Percentiles rank a stretch among this genome's conserved stretches.
Evolutionary conservation across 768 basidiomycete species (phyloP).

Genomic region (Lactarius quietus): DNA sequence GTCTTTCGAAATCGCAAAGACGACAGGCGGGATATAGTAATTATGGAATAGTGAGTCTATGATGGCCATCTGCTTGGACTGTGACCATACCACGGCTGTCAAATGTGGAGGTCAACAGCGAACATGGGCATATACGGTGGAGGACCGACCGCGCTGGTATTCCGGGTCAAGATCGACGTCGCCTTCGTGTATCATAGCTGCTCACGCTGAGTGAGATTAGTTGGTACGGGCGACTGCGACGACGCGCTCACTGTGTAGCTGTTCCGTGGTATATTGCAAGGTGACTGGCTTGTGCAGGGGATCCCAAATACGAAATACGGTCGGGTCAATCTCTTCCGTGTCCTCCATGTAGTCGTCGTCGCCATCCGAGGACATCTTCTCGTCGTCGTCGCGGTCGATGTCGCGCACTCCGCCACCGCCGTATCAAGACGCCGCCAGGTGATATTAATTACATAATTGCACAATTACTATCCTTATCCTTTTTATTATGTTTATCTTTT

Average conservation of each 20-base stretch:
- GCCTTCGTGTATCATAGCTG: slow-evolving; percentile 65
- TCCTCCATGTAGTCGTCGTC: slow-evolving; percentile 19
- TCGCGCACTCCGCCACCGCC: not conserved
- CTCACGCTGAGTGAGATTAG: no score
- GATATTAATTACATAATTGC: slow-evolving; percentile 23
- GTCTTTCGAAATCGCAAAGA: slow-evolving; percentile 48
- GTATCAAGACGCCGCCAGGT: not conserved
- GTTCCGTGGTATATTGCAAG: slow-evolving; percentile 26
- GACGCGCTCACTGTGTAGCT: slow-evolving; percentile 29
- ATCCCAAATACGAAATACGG: slow-evolving; percentile 27
- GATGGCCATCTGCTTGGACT: slow-evolving; percentile 66
- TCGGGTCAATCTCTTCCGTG: slow-evolving; percentile 16
- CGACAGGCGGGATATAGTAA: slow-evolving; percentile 78
- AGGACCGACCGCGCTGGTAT: slow-evolving; percentile 62
- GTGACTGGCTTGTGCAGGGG: slow-evolving; percentile 26
- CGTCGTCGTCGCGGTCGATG: not conserved
- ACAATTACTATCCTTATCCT: slow-evolving; percentile 15
- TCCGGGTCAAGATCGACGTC: slow-evolving; percentile 65
- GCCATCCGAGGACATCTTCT: slow-evolving; percentile 9
- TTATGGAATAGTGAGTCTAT: slow-evolving; percentile 78
- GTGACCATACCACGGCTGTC: slow-evolving; percentile 75
- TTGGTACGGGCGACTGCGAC: not conserved
- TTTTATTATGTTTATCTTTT: not conserved
- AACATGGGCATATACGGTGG: not conserved
- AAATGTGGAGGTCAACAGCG: not conserved